Evolutionary conservation across 2,329 filamentous ascomycete genomes (phyloP).

Genomic region (Hypoxylon rubiginosum): DNA sequence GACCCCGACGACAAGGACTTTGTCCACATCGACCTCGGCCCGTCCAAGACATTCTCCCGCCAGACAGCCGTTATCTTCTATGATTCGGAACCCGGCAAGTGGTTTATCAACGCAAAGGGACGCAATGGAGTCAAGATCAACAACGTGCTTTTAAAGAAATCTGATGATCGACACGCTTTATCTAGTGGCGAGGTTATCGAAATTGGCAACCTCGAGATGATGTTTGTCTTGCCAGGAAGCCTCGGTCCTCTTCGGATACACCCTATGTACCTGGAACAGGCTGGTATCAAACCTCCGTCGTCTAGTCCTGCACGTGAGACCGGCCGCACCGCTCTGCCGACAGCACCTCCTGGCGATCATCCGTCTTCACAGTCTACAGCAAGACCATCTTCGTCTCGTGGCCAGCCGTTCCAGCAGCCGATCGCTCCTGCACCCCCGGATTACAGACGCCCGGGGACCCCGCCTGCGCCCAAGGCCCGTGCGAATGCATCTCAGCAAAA

Average conservation of each 20-base stretch:
- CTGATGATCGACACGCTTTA: conserved; percentile 72
- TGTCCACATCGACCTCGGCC: conserved; percentile 90
- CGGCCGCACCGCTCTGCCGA: conserved; percentile 48
- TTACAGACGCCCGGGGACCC: conserved; percentile 72
- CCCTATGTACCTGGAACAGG: conserved; percentile 76
- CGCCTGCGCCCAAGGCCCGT: conserved; percentile 62
- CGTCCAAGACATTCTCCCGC: conserved; percentile 84
- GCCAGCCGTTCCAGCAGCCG: conserved; percentile 58
- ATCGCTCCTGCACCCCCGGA: conserved; percentile 72
- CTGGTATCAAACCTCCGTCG: conserved; percentile 58
- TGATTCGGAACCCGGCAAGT: conserved; percentile 75
- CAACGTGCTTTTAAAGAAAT: conserved; percentile 76
- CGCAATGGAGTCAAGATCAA: conserved; percentile 93
- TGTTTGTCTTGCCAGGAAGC: conserved; percentile 92
- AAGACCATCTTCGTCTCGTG: conserved; percentile 45
- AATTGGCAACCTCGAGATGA: conserved; percentile 95
- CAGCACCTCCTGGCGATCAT: conserved; percentile 47
- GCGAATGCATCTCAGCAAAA: conserved; percentile 51
- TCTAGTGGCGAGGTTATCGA: conserved; percentile 92
- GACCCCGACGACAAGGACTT: conserved; percentile 62
- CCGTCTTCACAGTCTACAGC: conserved; percentile 43
- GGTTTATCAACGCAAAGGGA: conserved; percentile 89
- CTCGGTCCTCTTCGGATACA: conserved; percentile 76
- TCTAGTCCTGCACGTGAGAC: conserved; percentile 46
- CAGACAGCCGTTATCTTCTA: conserved; percentile 82